Conservation (phyloP, 2,329 filamentous ascomycete species). For the Hirsutella rhossiliensis region DNA sequence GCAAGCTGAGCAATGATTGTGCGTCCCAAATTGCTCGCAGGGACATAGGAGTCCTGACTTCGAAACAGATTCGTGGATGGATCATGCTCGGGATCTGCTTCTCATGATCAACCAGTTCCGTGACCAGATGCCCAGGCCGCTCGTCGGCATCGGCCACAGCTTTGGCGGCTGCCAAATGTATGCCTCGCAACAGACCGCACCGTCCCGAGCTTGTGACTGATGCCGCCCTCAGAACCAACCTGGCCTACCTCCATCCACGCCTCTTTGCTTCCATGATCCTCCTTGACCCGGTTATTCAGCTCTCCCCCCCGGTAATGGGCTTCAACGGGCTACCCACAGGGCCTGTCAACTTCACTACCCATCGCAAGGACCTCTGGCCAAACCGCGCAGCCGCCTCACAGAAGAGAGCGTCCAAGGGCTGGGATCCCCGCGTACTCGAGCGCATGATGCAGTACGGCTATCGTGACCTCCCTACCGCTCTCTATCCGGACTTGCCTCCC, state of each 20-base stretch:
- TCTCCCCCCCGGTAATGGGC: constrained; percentile 27
- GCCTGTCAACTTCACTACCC: constrained; percentile 24
- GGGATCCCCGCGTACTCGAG: constrained; percentile 51
- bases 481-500: constrained; percentile 7
- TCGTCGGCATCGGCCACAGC: constrained; percentile 72
- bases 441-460: constrained; percentile 58
- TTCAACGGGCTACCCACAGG: constrained; percentile 32
- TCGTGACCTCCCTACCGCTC: constrained; percentile 37
- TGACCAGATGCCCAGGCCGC: constrained; percentile 47
- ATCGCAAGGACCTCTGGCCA: constrained; percentile 68
- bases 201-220: too few relatives aligned
- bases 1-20: constrained; percentile 65
- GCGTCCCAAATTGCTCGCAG: background rate
- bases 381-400: constrained; percentile 51
- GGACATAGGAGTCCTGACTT: constrained; percentile 5
- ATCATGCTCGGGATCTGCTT: constrained; percentile 67
- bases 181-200: too few relatives aligned
- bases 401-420: constrained; percentile 55
- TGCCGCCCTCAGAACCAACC: constrained; percentile 42
- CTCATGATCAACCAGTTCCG: constrained; percentile 71
- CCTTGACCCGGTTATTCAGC: constrained; percentile 62
- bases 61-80: constrained; percentile 58
- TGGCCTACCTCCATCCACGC: constrained; percentile 62
- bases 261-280: constrained; percentile 60
- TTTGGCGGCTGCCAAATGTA: constrained; percentile 44